Percentiles rank a stretch among this genome's conserved stretches.
Conservation (phyloP, 2,329 filamentous ascomycete genomes). For the Aurifilum marmelostoma region DNA sequence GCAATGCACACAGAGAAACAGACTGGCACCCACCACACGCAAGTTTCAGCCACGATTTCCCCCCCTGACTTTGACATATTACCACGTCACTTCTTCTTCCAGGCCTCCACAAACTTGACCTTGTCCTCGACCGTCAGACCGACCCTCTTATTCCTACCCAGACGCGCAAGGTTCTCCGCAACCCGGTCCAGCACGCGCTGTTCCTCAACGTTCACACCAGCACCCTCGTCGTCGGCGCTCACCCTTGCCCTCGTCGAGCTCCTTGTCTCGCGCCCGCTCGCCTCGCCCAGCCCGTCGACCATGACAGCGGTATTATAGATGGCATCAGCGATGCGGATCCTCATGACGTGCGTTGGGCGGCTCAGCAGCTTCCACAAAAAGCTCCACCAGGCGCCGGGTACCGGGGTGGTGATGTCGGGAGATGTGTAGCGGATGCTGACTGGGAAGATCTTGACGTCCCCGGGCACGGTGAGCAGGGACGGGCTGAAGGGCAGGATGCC, state of each 20-base stretch:
- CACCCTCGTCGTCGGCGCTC: not conserved
- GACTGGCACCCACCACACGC: not conserved
- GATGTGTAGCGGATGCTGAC: conserved; percentile 89
- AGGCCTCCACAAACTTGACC: conserved; percentile 75
- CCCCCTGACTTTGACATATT: conserved; percentile 31
- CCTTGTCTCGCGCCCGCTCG: conserved; percentile 35
- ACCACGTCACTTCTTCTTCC: conserved; percentile 45
- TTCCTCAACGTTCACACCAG: conserved; percentile 56
- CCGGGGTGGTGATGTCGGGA: conserved; percentile 85
- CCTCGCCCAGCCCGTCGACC: conserved; percentile 38
- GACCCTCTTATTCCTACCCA: conserved; percentile 87
- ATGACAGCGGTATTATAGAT: conserved; percentile 57
- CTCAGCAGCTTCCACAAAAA: conserved; percentile 89
- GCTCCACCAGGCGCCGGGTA: conserved; percentile 71
- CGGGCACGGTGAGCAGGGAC: conserved; percentile 69
- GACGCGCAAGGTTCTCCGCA: conserved; percentile 80
- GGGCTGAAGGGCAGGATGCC: conserved; percentile 85
- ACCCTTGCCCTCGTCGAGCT: conserved; percentile 37
- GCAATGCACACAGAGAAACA: conserved; percentile 22
- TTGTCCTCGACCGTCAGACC: conserved; percentile 85
- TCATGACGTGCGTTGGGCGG: conserved; percentile 83
- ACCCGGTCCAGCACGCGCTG: conserved; percentile 75
- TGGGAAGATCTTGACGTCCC: conserved; percentile 80
- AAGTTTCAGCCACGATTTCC: too few relatives aligned
- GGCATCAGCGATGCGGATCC: conserved; percentile 84